These are phyloP conservation scores for Pseudocercospora vitis DNA, from an alignment of 2,329 filamentous ascomycete genomes.

Conservation along the genomic window DNA sequence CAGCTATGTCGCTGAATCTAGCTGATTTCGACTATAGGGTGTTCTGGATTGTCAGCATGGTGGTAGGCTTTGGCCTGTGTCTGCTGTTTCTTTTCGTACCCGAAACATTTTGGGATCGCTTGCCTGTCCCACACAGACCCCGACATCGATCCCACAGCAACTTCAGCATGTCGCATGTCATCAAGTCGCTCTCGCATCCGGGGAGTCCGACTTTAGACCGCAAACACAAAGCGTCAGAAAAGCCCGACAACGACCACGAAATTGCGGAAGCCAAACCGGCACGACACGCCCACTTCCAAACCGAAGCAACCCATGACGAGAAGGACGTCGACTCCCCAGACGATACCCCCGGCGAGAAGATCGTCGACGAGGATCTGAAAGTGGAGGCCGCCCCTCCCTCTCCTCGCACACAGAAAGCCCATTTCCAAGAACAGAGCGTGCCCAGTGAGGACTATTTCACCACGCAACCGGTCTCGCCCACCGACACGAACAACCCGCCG, in stretches of 20 bases:
- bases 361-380: conserved; percentile 12
- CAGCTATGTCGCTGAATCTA: not conserved
- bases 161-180: conserved; percentile 28
- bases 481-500: no score
- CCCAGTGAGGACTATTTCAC: conserved; percentile 23
- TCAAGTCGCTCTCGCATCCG: conserved; percentile 18
- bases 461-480: conserved; percentile 6
- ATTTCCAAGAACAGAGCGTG: not conserved
- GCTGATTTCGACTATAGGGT: conserved; percentile 20
- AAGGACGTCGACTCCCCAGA: conserved; percentile 10
- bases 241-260: not conserved
- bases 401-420: conserved; percentile 1
- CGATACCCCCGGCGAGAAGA: conserved; percentile 13
- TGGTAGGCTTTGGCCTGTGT: conserved; percentile 68
- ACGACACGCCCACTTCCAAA: conserved; percentile 23
- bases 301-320: conserved; percentile 15
- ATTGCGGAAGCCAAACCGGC: conserved; percentile 4
- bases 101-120: conserved; percentile 93
- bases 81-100: conserved; percentile 88
- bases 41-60: conserved; percentile 71
- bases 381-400: conserved; percentile 1
- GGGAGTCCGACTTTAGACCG: conserved; percentile 14
- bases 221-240: conserved; percentile 13
- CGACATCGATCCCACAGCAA: conserved; percentile 10
- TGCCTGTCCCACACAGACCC: conserved; percentile 56